Evolutionary conservation across 2,329 filamentous ascomycete species (phyloP).

Genomic region (Huntiella moniliformis): DNA sequence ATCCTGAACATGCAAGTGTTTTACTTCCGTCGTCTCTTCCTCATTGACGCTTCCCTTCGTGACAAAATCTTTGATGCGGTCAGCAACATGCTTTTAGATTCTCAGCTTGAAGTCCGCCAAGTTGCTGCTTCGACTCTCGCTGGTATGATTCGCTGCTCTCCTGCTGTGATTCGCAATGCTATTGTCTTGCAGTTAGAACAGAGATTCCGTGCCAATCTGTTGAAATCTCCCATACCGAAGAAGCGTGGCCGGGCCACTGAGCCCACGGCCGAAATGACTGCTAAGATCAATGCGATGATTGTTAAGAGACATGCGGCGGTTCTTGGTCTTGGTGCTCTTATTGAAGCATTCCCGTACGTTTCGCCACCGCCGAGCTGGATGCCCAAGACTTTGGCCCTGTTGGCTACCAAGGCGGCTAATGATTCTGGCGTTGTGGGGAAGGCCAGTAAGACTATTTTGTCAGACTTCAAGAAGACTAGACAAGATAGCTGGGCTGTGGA

Average conservation of each 20-base stretch:
- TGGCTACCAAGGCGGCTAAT: slow-evolving; percentile 69
- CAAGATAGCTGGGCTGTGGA: slow-evolving; percentile 98
- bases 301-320: slow-evolving; percentile 78
- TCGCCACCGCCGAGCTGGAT: slow-evolving; percentile 87
- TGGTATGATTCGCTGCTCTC: slow-evolving; percentile 95
- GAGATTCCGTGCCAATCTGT: slow-evolving; percentile 62
- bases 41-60: slow-evolving; percentile 57
- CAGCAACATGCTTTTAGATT: slow-evolving; percentile 83
- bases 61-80: slow-evolving; percentile 75
- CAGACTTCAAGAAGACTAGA: slow-evolving; percentile 98
- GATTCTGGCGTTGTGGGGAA: slow-evolving; percentile 88
- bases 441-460: slow-evolving; percentile 81
- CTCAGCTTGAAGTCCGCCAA: slow-evolving; percentile 82
- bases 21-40: slow-evolving; percentile 89
- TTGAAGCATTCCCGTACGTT: slow-evolving; percentile 91
- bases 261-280: slow-evolving; percentile 45
- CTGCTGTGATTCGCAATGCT: slow-evolving; percentile 55
- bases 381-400: slow-evolving; percentile 70
- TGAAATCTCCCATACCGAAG: slow-evolving; percentile 75
- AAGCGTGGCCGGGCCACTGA: slow-evolving; percentile 14
- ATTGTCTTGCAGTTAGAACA: slow-evolving; percentile 59
- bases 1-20: slow-evolving; percentile 98
- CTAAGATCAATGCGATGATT: slow-evolving; percentile 57
- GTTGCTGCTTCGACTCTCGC: slow-evolving; percentile 84
- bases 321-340: slow-evolving; percentile 70